Conservation (phyloP, 352 stramenopile genomes). For the Phytophthora foliorum region DNA sequence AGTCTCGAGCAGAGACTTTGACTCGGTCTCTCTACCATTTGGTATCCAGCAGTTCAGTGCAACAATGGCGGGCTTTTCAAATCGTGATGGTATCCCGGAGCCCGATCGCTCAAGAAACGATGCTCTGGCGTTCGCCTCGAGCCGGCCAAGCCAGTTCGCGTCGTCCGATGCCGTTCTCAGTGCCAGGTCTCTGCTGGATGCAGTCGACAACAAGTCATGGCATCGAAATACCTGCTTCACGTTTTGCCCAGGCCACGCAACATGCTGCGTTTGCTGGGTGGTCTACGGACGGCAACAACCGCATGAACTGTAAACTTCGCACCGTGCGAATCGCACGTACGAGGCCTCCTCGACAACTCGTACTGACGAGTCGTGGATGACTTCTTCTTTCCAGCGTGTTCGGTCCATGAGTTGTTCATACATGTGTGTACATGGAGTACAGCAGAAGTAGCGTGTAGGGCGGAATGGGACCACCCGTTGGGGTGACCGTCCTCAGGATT, state of each 20-base stretch:
- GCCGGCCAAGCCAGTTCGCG: constrained; percentile 33
- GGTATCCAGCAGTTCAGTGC: constrained; percentile 20
- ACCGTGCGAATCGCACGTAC: not conserved
- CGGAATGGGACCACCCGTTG: constrained; percentile 4
- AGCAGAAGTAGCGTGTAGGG: not conserved
- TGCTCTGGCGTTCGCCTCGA: constrained; percentile 16
- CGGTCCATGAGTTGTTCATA: no score
- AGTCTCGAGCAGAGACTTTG: constrained; percentile 29
- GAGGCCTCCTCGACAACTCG: not conserved
- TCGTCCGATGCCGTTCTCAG: constrained; percentile 20
- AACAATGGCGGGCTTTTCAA: constrained; percentile 19
- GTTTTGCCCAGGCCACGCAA: no score
- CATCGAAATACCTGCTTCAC: constrained; percentile 16
- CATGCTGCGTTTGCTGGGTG: constrained; percentile 14
- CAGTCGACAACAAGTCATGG: constrained; percentile 7
- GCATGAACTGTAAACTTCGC: constrained; percentile 11
- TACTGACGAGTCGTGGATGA: not conserved
- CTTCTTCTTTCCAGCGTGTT: not conserved
- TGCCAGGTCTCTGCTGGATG: constrained; percentile 27
- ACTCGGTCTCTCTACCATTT: constrained; percentile 23
- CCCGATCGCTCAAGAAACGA: constrained; percentile 30
- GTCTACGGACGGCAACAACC: constrained; percentile 6
- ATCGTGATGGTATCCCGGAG: constrained; percentile 23
- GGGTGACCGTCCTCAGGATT: constrained; percentile 4
- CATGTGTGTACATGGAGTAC: no score